Conservation (phyloP, 164 flowering plant species). For the Chimonanthus salicifolius region DNA sequence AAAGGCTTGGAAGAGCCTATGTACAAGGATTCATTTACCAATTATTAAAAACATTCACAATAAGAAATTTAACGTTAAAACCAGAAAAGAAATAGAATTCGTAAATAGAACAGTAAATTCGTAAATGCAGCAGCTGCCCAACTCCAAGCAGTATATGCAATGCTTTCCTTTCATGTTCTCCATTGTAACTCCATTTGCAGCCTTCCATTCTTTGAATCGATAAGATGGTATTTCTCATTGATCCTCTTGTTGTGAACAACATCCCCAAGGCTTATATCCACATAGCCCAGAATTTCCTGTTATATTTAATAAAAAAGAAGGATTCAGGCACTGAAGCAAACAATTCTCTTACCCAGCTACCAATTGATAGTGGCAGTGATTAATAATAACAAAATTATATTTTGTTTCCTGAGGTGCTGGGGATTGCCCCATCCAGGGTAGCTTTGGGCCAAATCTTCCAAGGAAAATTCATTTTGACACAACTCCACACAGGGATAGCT, state of each 20-base stretch:
- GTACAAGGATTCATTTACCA: constrained; percentile 7
- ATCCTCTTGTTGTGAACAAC: constrained; percentile 75
- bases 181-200: constrained; percentile 88
- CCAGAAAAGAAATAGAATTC: not conserved
- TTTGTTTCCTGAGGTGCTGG: too few species aligned
- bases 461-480: too few species aligned
- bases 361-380: too few species aligned
- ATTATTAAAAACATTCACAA: constrained; percentile 11
- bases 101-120: not conserved
- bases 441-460: too few species aligned
- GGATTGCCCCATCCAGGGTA: too few species aligned
- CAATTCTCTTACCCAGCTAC: too few species aligned
- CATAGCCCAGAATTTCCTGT: constrained; percentile 80
- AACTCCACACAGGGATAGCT: too few species aligned
- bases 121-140: not conserved
- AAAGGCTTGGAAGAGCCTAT: not conserved
- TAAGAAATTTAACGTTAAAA: constrained; percentile 5
- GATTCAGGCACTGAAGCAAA: not conserved
- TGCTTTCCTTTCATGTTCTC: constrained; percentile 42
- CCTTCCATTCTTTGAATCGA: constrained; percentile 84
- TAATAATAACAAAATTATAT: too few species aligned
- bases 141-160: not conserved
- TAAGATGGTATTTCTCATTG: constrained; percentile 83
- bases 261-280: constrained; percentile 63
- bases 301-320: not conserved